Conservation (phyloP, 257 asterid genomes). For the Petunia axillaris region DNA sequence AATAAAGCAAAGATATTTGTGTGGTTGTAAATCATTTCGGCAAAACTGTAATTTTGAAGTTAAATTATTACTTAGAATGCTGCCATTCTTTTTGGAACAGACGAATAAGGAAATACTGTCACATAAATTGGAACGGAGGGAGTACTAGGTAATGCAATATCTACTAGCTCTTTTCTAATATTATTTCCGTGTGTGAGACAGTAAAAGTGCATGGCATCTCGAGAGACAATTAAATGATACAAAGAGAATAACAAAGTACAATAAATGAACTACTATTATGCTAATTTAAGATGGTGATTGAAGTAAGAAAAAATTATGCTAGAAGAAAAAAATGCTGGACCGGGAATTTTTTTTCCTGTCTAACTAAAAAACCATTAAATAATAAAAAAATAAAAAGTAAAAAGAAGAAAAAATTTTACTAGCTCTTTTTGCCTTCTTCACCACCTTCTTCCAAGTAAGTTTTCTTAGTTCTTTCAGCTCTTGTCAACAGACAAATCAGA, state of each 20-base stretch:
- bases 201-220: background rate
- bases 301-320: too few relatives aligned
- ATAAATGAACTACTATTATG: background rate
- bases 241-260: background rate
- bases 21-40: too few relatives aligned
- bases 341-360: background rate
- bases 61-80: too few relatives aligned
- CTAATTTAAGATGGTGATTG: background rate
- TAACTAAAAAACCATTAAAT: constrained; percentile 5
- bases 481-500: constrained; percentile 61
- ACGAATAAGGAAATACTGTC: too few relatives aligned
- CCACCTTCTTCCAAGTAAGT: constrained; percentile 72
- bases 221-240: background rate
- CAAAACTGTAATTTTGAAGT: too few relatives aligned
- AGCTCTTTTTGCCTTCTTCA: constrained; percentile 79
- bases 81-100: too few relatives aligned
- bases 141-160: too few relatives aligned
- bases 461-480: constrained; percentile 74
- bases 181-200: too few relatives aligned
- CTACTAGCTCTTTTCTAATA: too few relatives aligned
- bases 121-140: too few relatives aligned
- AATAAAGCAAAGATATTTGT: too few relatives aligned
- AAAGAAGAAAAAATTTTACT: background rate
- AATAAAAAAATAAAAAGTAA: background rate
- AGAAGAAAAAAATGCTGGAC: background rate